Evolutionary conservation across 2,329 filamentous ascomycete genomes (phyloP).

Genomic region (Exophiala spinifera): DNA sequence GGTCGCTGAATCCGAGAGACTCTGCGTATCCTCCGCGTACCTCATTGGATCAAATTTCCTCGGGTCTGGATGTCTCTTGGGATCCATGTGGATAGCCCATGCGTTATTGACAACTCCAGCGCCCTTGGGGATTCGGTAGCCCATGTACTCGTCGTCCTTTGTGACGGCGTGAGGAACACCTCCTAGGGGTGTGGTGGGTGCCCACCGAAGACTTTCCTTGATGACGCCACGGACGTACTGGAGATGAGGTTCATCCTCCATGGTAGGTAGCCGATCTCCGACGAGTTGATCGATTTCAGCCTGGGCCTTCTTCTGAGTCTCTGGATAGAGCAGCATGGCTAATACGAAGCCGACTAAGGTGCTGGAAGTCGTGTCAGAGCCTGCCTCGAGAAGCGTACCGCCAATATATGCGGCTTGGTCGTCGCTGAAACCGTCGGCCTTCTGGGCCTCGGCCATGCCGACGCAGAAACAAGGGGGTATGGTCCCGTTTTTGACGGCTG

Average conservation of each 20-base stretch:
- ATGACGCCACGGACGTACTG: constrained; percentile 54
- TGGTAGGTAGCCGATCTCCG: constrained; percentile 44
- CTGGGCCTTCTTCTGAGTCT: constrained; percentile 46
- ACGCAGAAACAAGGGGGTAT: constrained; percentile 14
- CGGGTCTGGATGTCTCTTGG: constrained; percentile 30
- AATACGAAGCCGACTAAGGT: constrained; percentile 37
- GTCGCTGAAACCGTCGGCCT: constrained; percentile 30
- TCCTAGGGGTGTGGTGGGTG: constrained; percentile 36
- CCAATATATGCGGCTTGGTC: constrained; percentile 32
- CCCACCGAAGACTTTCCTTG: constrained; percentile 57
- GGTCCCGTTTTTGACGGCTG: constrained; percentile 28
- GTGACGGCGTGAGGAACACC: constrained; percentile 24
- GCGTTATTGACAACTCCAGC: constrained; percentile 26
- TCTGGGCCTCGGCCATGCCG: constrained; percentile 28
- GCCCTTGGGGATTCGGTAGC: constrained; percentile 24
- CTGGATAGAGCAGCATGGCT: constrained; percentile 51
- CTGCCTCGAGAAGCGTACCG: constrained; percentile 28
- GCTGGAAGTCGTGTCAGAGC: constrained; percentile 13
- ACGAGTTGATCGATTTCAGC: constrained; percentile 51
- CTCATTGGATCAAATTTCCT: constrained; percentile 33
- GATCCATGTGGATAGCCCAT: constrained; percentile 32
- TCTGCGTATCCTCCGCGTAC: constrained; percentile 31
- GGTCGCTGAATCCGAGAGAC: constrained; percentile 34
- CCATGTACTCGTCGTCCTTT: constrained; percentile 24
- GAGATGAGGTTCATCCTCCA: constrained; percentile 48